phyloP scores from a whole-genome alignment of 2,329 filamentous ascomycete species.

The Pyrenophora teres region DNA sequence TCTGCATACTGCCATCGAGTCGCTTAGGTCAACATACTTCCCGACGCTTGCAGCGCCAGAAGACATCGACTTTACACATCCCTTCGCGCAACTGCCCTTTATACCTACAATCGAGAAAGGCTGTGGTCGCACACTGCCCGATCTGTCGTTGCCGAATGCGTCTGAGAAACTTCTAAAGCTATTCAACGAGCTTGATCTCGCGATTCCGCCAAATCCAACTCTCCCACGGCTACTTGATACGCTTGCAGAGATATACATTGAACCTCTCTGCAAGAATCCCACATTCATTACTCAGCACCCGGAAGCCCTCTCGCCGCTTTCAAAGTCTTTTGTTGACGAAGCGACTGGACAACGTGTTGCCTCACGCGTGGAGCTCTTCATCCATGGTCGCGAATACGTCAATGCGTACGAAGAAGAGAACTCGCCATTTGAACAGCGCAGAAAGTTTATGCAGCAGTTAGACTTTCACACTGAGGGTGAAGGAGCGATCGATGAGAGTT shows the following conservation, averaged over 20 bases:
- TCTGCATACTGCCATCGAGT: constrained; percentile 41
- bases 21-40: constrained; percentile 52
- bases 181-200: constrained; percentile 57
- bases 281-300: constrained; percentile 91
- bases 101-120: constrained; percentile 75
- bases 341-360: constrained; percentile 71
- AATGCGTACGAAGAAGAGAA: constrained; percentile 99
- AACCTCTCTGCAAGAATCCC: constrained; percentile 72
- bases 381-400: constrained; percentile 78
- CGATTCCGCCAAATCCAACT: constrained; percentile 58
- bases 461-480: constrained; percentile 42
- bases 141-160: constrained; percentile 57
- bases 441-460: constrained; percentile 73
- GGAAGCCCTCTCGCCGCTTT: constrained; percentile 85
- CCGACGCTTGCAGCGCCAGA: constrained; percentile 48
- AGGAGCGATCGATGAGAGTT: constrained; percentile 73
- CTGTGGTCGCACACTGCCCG: constrained; percentile 68
- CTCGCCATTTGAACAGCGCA: constrained; percentile 80
- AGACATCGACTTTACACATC: constrained; percentile 61
- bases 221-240: constrained; percentile 78
- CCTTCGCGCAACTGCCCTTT: constrained; percentile 74
- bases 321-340: constrained; percentile 80
- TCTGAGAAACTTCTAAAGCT: constrained; percentile 61
- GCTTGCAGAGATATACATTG: constrained; percentile 75
- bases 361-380: constrained; percentile 83